Base-by-base conservation (phyloP, 306 rosid genomes). In the Rosa lucieae region DNA sequence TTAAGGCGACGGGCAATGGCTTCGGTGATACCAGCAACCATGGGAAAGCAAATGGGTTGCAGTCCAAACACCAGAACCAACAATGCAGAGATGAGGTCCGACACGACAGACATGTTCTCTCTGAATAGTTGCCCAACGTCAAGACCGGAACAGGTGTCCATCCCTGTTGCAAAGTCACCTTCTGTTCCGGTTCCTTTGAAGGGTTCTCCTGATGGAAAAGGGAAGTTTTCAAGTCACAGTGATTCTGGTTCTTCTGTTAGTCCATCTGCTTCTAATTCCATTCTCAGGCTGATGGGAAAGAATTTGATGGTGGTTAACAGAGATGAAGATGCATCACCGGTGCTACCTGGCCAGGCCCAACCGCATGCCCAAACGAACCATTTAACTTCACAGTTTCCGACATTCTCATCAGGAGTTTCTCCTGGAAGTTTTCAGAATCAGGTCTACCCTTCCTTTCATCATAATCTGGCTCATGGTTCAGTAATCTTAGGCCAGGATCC, bases 231-330 rank as follows among this genome's bases (percentile, higher is more conserved):
- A 5, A 70, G 82, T 51, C 81, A 42, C 40, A 39, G 74, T 53
- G 77, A 55, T 13, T 52, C 81, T 66, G 92, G 84, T 78, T 80
- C 84, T 69, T 80, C 85, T 51, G 72, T 78, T 11, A 80, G 90
- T 80, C 87, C 92, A 23, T 81, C 89, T 67, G 75, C 89, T 79
- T 84, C 90, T 49, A 86, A 85, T 79, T 84, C 92, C 39, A 49
- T 87, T 42, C 87, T 89, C 23, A 76, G 92, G 86, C 70, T 89
- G 85, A 89, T 89, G 92, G 92, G 92, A 35, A 89, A 89, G 83
- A 85, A 89, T 77, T 80, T 89, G 86, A 89, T 89, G 92, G 92
- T 89, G 79, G 89, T 81, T 55, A 89, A 81, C 81, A 82, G 76
- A 83, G 87, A 82, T 26, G 90, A 86, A 76, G 91, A 83, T 73